Base-by-base conservation (phyloP, 1,284 basidiomycete species). In the Violaceomyces palustris region DNA sequence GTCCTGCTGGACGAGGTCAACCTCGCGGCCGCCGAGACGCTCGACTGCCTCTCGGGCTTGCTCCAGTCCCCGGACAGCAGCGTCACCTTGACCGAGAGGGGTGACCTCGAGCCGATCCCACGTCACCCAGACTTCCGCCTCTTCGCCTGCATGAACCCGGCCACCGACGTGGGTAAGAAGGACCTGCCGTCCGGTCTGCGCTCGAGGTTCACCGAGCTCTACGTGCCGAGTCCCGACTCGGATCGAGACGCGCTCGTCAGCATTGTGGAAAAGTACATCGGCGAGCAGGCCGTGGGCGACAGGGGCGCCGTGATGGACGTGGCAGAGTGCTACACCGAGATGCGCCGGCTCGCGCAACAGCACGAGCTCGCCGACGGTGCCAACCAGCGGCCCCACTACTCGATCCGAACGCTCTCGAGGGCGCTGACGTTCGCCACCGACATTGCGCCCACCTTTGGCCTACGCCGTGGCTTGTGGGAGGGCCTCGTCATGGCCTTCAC, bases 101-200 rank as follows among this genome's bases (percentile, higher is more conserved):
- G 93, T 1, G 87, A 91, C 23, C 76, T 97, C 44, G 88, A 92
- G 67, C 87, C 88, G 1, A 80, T 98, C 21, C 83, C 84, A 25
- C 85, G 94, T 1, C 94, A 98, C 73, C 84, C 89, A 15, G 85
- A 94, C 64, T 99, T 99, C 76, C 86, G 93, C 21, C 78, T 98
- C 7, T 98, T 98, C 67, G 92, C 91, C 2, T 99, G 94, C 73
- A 99, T 99, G 94, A 99, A 99, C 70, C 94, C 94, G 2, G 94
- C 94, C 0, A 98, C 93, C 2, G 94, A 99, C 60, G 88, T 97
- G 17, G 94, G 94, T 42, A 99, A 98, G 79, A 93, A 91, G 67
- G 93, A 97, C 65, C 82, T 99, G 1, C 88, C 90, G 9, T 83
- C 87, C 1, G 86, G 86, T 61, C 85, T 98, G 35, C 84, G 93